A percentile compares a stretch with the other conserved stretches of the same genome.
These are phyloP conservation scores for Leptographium galeiforme DNA, from an alignment of 2,329 filamentous ascomycete species.

Conservation along the genomic window DNA sequence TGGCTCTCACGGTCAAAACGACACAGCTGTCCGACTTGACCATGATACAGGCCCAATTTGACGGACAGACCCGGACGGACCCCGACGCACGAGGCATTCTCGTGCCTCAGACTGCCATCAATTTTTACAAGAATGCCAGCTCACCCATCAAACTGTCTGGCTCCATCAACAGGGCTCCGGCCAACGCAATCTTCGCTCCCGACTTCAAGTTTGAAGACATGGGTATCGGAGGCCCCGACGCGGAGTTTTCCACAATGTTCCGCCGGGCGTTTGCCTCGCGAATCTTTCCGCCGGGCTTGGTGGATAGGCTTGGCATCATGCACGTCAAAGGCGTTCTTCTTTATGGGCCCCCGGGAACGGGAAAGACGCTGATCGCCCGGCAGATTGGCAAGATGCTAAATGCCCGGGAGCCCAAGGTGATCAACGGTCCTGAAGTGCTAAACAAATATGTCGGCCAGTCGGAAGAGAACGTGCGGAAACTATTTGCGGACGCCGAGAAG, in stretches of 20 bases:
- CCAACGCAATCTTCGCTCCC: constrained; percentile 83
- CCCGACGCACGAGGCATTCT: constrained; percentile 63
- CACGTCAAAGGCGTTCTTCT: constrained; percentile 94
- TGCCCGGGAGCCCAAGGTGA: constrained; percentile 84
- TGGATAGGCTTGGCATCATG: constrained; percentile 86
- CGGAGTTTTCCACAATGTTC: constrained; percentile 91
- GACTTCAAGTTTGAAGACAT: constrained; percentile 98
- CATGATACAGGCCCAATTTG: constrained; percentile 44
- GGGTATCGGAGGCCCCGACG: constrained; percentile 90
- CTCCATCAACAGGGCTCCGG: constrained; percentile 65
- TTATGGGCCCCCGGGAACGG: constrained; percentile 87
- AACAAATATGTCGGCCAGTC: constrained; percentile 95
- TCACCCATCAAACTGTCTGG: constrained; percentile 76
- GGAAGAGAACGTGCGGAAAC: constrained; percentile 92
- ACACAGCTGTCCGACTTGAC: constrained; percentile 70
- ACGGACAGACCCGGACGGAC: constrained; percentile 38
- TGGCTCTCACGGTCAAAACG: constrained; percentile 67
- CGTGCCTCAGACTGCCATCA: constrained; percentile 61
- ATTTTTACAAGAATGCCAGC: constrained; percentile 73
- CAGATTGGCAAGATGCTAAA: constrained; percentile 98
- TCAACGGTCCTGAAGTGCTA: constrained; percentile 93
- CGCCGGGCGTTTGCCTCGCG: constrained; percentile 91
- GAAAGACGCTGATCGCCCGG: constrained; percentile 90
- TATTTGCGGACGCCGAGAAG: constrained; percentile 89
- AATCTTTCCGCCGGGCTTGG: constrained; percentile 79